Evolutionary conservation across 2,329 filamentous ascomycete species (phyloP).

Genomic region (Thelonectria olida): DNA sequence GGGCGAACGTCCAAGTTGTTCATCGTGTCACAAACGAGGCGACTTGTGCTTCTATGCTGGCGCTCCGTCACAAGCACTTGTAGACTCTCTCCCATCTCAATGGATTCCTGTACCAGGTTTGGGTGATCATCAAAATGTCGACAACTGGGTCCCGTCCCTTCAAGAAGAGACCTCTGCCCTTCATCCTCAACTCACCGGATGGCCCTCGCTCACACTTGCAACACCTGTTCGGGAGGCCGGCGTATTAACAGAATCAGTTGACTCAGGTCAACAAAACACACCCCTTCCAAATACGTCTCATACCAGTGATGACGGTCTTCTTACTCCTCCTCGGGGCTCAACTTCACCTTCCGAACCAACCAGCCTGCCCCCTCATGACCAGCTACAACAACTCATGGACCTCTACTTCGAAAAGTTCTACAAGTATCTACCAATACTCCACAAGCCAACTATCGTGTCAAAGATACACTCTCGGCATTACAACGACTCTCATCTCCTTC

Average conservation of each 20-base stretch:
- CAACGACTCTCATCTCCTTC: conserved; percentile 1
- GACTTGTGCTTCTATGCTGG: conserved; percentile 33
- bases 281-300: not conserved
- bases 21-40: conserved; percentile 32
- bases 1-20: conserved; percentile 29
- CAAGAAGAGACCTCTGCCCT: no score
- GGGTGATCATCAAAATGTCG: not conserved
- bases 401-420: conserved; percentile 37
- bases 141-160: not conserved
- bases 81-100: not conserved
- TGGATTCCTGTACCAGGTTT: not conserved
- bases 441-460: conserved; percentile 16
- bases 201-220: not conserved
- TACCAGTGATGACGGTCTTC: not conserved
- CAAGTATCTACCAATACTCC: conserved; percentile 32
- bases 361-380: conserved; percentile 14
- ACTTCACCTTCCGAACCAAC: not conserved
- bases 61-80: conserved; percentile 10
- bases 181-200: not conserved
- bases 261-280: not conserved
- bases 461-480: not conserved
- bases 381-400: conserved; percentile 29
- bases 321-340: conserved; percentile 5
- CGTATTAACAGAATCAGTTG: not conserved
- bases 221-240: not conserved